Percentiles rank a stretch among this genome's conserved stretches.
Evolutionary conservation across 306 rosid genomes (phyloP).

Genomic region (Cucumis sativus): Cucumber_9930_V3 NC_026655.2:19758001-19758500

Average conservation of each 20-base stretch:
- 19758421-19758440: constrained; percentile 81
- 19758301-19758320: constrained; percentile 88
- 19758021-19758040: no score
- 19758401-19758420: constrained; percentile 97
- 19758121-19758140: no score
- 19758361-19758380: constrained; percentile 79
- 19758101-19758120: no score
- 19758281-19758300: constrained; percentile 98
- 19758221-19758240: constrained; percentile 89
- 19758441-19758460: not conserved
- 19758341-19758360: constrained; percentile 39
- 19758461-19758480: not conserved
- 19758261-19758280: constrained; percentile 89
- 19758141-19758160: no score
- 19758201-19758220: not conserved
- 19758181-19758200: not conserved
- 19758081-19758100: no score
- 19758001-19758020: no score
- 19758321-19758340: constrained; percentile 48
- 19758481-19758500: not conserved
- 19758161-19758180: not conserved
- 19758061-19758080: no score
- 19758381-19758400: constrained; percentile 82
- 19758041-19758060: no score
- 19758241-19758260: constrained; percentile 85